These are phyloP conservation scores for Cadophora gregata DNA, from an alignment of 2,329 filamentous ascomycete species.

Conservation along the genomic window DNA sequence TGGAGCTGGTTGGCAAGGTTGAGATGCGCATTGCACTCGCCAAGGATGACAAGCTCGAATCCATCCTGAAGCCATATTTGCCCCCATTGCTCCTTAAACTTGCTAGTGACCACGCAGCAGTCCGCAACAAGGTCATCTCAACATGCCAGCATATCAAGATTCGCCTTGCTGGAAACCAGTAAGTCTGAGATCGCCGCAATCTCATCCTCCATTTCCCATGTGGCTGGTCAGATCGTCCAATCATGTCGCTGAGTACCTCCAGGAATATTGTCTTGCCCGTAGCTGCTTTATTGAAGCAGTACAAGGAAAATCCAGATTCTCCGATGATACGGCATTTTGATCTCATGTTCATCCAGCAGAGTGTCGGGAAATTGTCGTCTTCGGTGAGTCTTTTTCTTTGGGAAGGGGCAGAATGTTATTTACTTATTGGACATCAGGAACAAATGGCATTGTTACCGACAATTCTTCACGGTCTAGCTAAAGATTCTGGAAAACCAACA, in stretches of 20 bases:
- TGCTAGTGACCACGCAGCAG: slow-evolving; percentile 77
- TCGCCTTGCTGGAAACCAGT: slow-evolving; percentile 46
- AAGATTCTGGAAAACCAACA: slow-evolving; percentile 59
- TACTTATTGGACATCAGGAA: slow-evolving; percentile 53
- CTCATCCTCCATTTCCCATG: neutral
- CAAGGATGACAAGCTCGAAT: slow-evolving; percentile 81
- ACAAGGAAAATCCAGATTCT: slow-evolving; percentile 74
- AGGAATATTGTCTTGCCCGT: slow-evolving; percentile 78
- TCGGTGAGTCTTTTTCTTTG: slow-evolving; percentile 46
- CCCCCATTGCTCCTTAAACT: slow-evolving; percentile 85
- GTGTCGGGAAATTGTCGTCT: slow-evolving; percentile 65
- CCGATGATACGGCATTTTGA: slow-evolving; percentile 86
- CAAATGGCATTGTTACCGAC: slow-evolving; percentile 75
- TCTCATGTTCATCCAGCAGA: slow-evolving; percentile 87
- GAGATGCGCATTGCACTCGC: slow-evolving; percentile 76
- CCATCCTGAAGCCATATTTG: slow-evolving; percentile 79
- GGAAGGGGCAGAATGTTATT: neutral
- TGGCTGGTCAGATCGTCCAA: neutral
- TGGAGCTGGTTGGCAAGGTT: slow-evolving; percentile 82
- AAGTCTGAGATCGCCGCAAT: slow-evolving; percentile 26
- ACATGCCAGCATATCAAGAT: slow-evolving; percentile 76
- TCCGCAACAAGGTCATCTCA: slow-evolving; percentile 79
- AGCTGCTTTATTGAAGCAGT: slow-evolving; percentile 83
- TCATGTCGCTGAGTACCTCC: slow-evolving; percentile 22
- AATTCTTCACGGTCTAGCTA: slow-evolving; percentile 69